Conservation (phyloP, 116 monocot genomes). For the Dioscorea cayenensis region DNA sequence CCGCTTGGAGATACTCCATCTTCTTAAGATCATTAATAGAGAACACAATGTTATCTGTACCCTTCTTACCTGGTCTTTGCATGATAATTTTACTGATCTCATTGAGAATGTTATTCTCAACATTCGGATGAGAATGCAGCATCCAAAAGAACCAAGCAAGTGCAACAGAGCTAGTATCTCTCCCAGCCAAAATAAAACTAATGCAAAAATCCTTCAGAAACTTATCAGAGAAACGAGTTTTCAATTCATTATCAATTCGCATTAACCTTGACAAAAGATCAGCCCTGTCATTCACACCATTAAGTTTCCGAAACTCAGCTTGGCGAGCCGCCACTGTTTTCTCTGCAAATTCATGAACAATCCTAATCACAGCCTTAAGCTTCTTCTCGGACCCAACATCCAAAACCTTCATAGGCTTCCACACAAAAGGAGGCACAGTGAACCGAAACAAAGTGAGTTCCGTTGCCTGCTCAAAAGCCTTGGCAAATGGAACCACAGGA, state of each 20-base stretch:
- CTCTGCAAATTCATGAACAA: slow-evolving; percentile 65
- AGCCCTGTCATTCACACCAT: slow-evolving; percentile 10
- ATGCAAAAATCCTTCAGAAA: slow-evolving; percentile 85
- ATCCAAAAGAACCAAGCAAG: slow-evolving; percentile 96
- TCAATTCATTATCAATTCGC: neutral
- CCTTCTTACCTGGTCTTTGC: neutral
- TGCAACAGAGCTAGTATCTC: slow-evolving; percentile 91
- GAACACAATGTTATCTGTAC: slow-evolving; percentile 13
- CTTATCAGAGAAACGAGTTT: slow-evolving; percentile 45
- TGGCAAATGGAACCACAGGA: slow-evolving; percentile 59
- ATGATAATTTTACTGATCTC: slow-evolving; percentile 31
- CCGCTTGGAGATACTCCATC: slow-evolving; percentile 77
- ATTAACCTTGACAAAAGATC: slow-evolving; percentile 75
- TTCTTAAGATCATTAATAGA: slow-evolving; percentile 41
- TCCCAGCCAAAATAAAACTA: slow-evolving; percentile 80
- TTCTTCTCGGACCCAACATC: slow-evolving; percentile 47
- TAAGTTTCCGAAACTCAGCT: slow-evolving; percentile 14
- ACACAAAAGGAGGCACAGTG: slow-evolving; percentile 63
- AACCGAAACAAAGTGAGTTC: slow-evolving; percentile 49
- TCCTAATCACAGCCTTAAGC: slow-evolving; percentile 34
- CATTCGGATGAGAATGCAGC: slow-evolving; percentile 41
- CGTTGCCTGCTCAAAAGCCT: slow-evolving; percentile 73
- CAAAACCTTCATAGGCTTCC: slow-evolving; percentile 62
- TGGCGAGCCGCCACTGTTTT: slow-evolving; percentile 46
- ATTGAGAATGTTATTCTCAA: slow-evolving; percentile 41